phyloP scores from a whole-genome alignment of 1,284 basidiomycete species.

The Cryptococcus wingfieldii region DNA sequence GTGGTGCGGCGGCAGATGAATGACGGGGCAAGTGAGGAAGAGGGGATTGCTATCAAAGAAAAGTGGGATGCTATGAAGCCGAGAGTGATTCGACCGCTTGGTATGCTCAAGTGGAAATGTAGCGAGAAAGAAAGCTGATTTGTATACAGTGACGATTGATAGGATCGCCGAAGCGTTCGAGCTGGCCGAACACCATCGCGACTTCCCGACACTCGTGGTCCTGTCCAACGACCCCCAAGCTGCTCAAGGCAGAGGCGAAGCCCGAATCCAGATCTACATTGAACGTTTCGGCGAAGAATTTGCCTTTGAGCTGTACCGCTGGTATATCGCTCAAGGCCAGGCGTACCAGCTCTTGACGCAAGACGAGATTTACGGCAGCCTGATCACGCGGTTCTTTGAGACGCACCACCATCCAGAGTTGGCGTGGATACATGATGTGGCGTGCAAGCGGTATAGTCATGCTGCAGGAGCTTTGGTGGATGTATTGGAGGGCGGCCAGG shows the following conservation, averaged over 20 bases:
- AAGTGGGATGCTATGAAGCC: constrained; percentile 41
- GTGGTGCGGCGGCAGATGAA: constrained; percentile 29
- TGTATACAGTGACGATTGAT: constrained; percentile 59
- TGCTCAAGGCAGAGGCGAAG: constrained; percentile 21
- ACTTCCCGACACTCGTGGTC: constrained; percentile 75
- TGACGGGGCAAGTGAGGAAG: constrained; percentile 35
- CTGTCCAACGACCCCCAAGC: constrained; percentile 60
- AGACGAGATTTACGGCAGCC: constrained; percentile 58
- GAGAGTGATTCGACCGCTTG: constrained; percentile 42
- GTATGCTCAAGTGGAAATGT: constrained; percentile 15
- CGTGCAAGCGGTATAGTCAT: constrained; percentile 60
- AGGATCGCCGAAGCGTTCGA: constrained; percentile 66
- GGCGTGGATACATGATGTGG: constrained; percentile 88
- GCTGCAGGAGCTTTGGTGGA: constrained; percentile 64
- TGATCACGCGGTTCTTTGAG: constrained; percentile 72
- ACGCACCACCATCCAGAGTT: constrained; percentile 61
- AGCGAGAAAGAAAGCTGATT: no score
- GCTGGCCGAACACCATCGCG: constrained; percentile 77
- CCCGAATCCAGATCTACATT: constrained; percentile 61
- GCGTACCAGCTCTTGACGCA: constrained; percentile 70
- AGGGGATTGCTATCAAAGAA: constrained; percentile 29
- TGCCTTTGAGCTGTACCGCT: constrained; percentile 79
- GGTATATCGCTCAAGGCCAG: constrained; percentile 51
- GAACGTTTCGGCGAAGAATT: constrained; percentile 77
- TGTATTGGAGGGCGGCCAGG: constrained; percentile 45